A percentile compares a stretch with the other conserved stretches of the same genome.
phyloP scores from a whole-genome alignment of 306 rosid species.

The Oemleria cerasiformis region DNA sequence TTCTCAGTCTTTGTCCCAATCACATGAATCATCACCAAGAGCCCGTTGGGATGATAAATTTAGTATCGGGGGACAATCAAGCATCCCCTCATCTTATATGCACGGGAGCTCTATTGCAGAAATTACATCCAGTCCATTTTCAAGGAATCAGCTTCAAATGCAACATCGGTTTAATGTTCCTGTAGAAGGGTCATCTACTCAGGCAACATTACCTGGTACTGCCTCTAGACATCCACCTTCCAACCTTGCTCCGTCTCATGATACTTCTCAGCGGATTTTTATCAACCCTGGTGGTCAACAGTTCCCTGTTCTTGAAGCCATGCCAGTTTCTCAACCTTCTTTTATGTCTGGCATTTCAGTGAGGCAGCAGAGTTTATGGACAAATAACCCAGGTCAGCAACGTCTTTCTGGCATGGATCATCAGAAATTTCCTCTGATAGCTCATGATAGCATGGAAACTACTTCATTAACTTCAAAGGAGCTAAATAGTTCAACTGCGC shows the following conservation, averaged over 20 bases:
- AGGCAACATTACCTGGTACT: conserved; percentile 28
- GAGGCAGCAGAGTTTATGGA: conserved; percentile 31
- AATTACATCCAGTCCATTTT: conserved; percentile 32
- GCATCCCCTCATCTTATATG: conserved; percentile 29
- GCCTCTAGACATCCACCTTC: conserved; percentile 30
- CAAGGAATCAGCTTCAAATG: conserved; percentile 41
- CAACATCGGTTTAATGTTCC: conserved; percentile 27
- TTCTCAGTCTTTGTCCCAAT: conserved; percentile 27
- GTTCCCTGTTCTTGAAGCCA: conserved; percentile 41
- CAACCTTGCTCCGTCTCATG: conserved; percentile 31
- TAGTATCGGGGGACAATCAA: conserved; percentile 21
- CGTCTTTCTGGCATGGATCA: conserved; percentile 30
- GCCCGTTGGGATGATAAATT: conserved; percentile 39
- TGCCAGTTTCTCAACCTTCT: conserved; percentile 28
- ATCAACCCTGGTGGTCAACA: conserved; percentile 29
- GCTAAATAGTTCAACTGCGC: conserved; percentile 28
- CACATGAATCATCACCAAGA: conserved; percentile 36
- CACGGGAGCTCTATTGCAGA: conserved; percentile 29
- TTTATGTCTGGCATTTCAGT: conserved; percentile 23
- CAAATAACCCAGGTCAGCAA: conserved; percentile 30
- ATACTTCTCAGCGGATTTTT: conserved; percentile 25
- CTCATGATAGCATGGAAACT: conserved; percentile 28
- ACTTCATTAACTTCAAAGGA: conserved; percentile 23
- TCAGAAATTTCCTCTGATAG: conserved; percentile 13
- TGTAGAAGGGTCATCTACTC: conserved; percentile 25